Conservation (phyloP, 1,139 yeast genomes). For the Pichia sp. region DNA sequence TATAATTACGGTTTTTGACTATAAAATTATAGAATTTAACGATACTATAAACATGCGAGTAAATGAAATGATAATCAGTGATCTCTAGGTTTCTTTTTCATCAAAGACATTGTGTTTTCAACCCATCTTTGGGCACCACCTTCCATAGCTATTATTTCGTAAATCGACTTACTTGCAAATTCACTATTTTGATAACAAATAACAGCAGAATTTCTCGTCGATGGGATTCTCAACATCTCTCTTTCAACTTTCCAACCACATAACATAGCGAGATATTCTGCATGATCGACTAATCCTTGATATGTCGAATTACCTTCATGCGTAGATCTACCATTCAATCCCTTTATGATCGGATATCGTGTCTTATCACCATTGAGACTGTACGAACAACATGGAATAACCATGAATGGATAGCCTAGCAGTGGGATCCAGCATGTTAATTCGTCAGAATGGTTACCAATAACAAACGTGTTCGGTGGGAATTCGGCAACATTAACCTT, state of each 20-base stretch:
- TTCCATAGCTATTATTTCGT: constrained; percentile 62
- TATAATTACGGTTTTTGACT: not conserved
- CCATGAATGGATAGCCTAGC: constrained; percentile 81
- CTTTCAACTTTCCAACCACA: constrained; percentile 86
- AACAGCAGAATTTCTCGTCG: constrained; percentile 90
- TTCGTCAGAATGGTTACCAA: constrained; percentile 96
- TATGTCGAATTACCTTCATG: constrained; percentile 53
- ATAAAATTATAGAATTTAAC: constrained; percentile 2
- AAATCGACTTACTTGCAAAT: constrained; percentile 41
- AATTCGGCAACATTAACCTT: constrained; percentile 68
- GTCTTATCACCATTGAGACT: constrained; percentile 72
- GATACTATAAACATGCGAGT: constrained; percentile 24
- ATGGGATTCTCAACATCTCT: constrained; percentile 90
- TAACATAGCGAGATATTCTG: constrained; percentile 59
- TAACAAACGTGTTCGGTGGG: constrained; percentile 69
- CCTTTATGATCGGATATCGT: constrained; percentile 50
- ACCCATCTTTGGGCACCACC: constrained; percentile 96
- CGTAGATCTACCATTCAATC: constrained; percentile 24
- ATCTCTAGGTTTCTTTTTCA: constrained; percentile 50
- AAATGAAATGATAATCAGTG: constrained; percentile 31
- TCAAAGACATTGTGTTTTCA: constrained; percentile 66
- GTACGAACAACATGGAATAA: constrained; percentile 95
- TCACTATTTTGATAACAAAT: constrained; percentile 55
- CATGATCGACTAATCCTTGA: constrained; percentile 84
- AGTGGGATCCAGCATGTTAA: constrained; percentile 95